A percentile compares a stretch with the other conserved stretches of the same genome.
phyloP scores from a whole-genome alignment of 441 rosid species.

The Geranium incanum region DNA sequence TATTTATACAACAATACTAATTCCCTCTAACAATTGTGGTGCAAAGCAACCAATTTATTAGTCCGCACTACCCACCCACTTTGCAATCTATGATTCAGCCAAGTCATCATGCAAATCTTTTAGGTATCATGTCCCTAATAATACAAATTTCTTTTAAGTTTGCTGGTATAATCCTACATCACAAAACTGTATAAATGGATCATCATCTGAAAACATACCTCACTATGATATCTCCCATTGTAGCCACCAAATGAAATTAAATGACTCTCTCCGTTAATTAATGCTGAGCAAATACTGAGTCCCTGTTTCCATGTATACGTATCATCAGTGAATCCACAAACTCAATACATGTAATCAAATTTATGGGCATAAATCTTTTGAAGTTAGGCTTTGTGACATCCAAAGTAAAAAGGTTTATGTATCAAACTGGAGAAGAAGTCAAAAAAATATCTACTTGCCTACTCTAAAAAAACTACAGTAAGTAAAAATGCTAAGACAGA shows the following conservation, averaged over 20 bases:
- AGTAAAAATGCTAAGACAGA: neutral
- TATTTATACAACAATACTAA: too few relatives aligned
- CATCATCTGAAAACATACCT: constrained; percentile 37
- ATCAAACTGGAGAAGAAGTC: neutral
- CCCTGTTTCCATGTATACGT: constrained; percentile 48
- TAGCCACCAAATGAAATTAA: constrained; percentile 96
- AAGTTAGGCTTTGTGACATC: neutral
- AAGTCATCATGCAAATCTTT: too few relatives aligned
- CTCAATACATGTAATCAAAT: constrained; percentile 3
- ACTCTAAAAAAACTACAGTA: neutral
- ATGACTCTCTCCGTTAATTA: constrained; percentile 54
- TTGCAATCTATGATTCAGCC: too few relatives aligned
- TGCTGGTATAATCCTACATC: neutral
- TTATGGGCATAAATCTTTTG: neutral
- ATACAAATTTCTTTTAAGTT: neutral
- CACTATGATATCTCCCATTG: constrained; percentile 84
- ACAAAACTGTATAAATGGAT: neutral
- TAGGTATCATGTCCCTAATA: neutral
- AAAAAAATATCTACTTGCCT: neutral
- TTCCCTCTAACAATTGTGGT: too few relatives aligned
- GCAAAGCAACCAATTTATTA: too few relatives aligned
- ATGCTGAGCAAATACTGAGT: constrained; percentile 73
- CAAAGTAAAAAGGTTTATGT: constrained; percentile 8
- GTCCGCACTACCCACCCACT: too few relatives aligned
- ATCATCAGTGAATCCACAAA: constrained; percentile 15